phyloP scores from a whole-genome alignment of 2,329 filamentous ascomycete genomes.

The Berkeleyomyces rouxiae region DNA sequence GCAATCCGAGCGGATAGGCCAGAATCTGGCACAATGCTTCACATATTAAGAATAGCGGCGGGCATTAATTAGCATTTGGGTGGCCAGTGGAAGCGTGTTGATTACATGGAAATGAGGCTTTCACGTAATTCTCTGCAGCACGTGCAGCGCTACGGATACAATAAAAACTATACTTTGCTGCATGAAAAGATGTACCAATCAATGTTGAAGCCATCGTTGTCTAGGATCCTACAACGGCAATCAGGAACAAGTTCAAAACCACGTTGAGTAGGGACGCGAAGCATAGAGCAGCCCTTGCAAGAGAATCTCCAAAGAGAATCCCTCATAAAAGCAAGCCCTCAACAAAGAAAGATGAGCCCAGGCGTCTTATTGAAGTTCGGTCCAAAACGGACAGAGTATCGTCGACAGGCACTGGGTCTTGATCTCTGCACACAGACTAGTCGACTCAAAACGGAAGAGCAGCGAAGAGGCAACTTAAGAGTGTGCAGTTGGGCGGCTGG shows the following conservation, averaged over 20 bases:
- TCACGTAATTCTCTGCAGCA: too few relatives aligned
- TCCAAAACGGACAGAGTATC: slow-evolving; percentile 35
- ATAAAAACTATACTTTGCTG: background rate
- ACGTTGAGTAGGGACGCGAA: slow-evolving; percentile 4
- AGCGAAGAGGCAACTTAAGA: slow-evolving; percentile 88
- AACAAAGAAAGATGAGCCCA: slow-evolving; percentile 11
- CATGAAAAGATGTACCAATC: slow-evolving; percentile 9
- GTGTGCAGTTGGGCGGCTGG: slow-evolving; percentile 45
- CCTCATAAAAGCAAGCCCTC: slow-evolving; percentile 4
- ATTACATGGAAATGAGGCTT: background rate
- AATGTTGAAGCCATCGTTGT: slow-evolving; percentile 8
- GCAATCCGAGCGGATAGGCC: background rate
- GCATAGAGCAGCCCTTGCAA: slow-evolving; percentile 5
- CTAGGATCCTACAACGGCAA: background rate
- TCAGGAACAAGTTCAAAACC: slow-evolving; percentile 1
- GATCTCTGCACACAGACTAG: slow-evolving; percentile 94
- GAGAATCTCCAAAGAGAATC: slow-evolving; percentile 11
- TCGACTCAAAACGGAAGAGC: slow-evolving; percentile 69
- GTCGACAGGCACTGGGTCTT: slow-evolving; percentile 28
- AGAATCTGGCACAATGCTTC: background rate
- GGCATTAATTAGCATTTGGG: background rate
- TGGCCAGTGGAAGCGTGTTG: background rate
- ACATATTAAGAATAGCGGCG: background rate
- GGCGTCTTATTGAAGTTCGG: slow-evolving; percentile 15
- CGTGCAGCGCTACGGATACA: background rate